phyloP scores from a whole-genome alignment of 1,284 basidiomycete species.

The Marasmius fiardii region DNA sequence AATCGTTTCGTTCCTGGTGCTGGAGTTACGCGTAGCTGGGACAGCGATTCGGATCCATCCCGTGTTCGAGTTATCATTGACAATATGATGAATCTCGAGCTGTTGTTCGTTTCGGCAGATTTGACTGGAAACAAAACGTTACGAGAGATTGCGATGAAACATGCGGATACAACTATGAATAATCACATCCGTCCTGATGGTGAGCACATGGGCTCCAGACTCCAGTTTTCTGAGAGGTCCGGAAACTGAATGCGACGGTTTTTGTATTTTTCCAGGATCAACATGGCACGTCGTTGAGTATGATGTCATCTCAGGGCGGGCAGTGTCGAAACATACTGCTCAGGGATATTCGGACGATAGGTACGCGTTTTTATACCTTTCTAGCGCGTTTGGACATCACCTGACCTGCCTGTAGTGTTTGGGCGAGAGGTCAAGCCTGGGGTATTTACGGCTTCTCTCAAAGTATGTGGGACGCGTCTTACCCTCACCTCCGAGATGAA shows the following conservation, averaged over 20 bases:
- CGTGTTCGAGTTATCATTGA: slow-evolving; percentile 69
- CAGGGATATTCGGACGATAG: slow-evolving; percentile 62
- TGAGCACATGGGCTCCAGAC: slow-evolving; percentile 20
- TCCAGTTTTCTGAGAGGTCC: background rate
- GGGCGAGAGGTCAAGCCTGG: slow-evolving; percentile 72
- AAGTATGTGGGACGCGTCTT: slow-evolving; percentile 38
- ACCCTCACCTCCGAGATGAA: background rate
- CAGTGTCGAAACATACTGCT: slow-evolving; percentile 50
- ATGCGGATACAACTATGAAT: slow-evolving; percentile 63
- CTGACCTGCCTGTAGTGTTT: slow-evolving; percentile 38
- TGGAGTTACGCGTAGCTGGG: slow-evolving; percentile 55
- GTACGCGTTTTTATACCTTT: slow-evolving; percentile 21
- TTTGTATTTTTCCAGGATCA: slow-evolving; percentile 43
- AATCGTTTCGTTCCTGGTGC: slow-evolving; percentile 40
- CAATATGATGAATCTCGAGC: slow-evolving; percentile 76
- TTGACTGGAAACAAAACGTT: slow-evolving; percentile 59
- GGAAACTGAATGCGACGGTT: background rate
- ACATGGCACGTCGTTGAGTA: slow-evolving; percentile 72
- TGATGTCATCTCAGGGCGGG: slow-evolving; percentile 56
- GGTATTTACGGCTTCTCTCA: slow-evolving; percentile 67
- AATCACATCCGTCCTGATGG: slow-evolving; percentile 66
- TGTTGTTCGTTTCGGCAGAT: slow-evolving; percentile 52
- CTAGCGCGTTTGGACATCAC: too few species aligned
- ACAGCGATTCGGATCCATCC: slow-evolving; percentile 48
- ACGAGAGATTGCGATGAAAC: slow-evolving; percentile 54